phyloP scores from a whole-genome alignment of 1,284 basidiomycete species.

The Volvariella volvacea region DNA sequence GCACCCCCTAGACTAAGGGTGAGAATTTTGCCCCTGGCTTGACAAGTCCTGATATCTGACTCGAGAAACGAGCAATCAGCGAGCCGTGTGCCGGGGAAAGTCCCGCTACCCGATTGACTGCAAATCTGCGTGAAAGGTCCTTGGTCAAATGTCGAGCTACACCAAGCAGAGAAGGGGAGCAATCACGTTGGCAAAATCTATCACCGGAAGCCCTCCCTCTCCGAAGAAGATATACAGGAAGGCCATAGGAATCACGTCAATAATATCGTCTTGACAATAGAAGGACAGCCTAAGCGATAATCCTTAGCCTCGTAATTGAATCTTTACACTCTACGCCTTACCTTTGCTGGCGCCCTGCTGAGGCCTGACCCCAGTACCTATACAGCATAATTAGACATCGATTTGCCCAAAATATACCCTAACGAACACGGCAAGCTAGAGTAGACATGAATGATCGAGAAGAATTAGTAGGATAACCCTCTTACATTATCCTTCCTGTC shows the following conservation, averaged over 20 bases:
- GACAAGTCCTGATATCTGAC: slow-evolving; percentile 50
- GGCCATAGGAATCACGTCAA: slow-evolving; percentile 57
- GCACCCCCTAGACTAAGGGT: slow-evolving; percentile 47
- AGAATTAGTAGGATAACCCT: slow-evolving; percentile 1
- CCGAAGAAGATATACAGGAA: slow-evolving; percentile 59
- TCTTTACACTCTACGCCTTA: too few species aligned
- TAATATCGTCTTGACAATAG: slow-evolving; percentile 56
- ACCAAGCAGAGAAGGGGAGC: neutral
- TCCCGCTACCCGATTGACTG: slow-evolving; percentile 45
- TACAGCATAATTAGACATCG: neutral
- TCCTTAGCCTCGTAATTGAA: too few species aligned
- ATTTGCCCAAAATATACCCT: slow-evolving; percentile 6
- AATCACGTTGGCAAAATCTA: slow-evolving; percentile 57
- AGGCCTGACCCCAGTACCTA: slow-evolving; percentile 38
- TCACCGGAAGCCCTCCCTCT: slow-evolving; percentile 45
- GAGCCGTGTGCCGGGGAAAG: slow-evolving; percentile 53
- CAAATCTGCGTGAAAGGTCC: slow-evolving; percentile 42
- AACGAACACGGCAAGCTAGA: slow-evolving; percentile 27
- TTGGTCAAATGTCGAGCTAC: slow-evolving; percentile 3
- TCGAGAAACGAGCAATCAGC: slow-evolving; percentile 49
- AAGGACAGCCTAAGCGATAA: too few species aligned
- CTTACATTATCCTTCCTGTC: slow-evolving; percentile 27
- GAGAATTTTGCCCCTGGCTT: slow-evolving; percentile 56
- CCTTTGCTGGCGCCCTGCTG: slow-evolving; percentile 38
- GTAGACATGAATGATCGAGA: slow-evolving; percentile 2